Evolutionary conservation across 73 alveolate species (phyloP).

Genomic region (Uronychia binucleata): DNA sequence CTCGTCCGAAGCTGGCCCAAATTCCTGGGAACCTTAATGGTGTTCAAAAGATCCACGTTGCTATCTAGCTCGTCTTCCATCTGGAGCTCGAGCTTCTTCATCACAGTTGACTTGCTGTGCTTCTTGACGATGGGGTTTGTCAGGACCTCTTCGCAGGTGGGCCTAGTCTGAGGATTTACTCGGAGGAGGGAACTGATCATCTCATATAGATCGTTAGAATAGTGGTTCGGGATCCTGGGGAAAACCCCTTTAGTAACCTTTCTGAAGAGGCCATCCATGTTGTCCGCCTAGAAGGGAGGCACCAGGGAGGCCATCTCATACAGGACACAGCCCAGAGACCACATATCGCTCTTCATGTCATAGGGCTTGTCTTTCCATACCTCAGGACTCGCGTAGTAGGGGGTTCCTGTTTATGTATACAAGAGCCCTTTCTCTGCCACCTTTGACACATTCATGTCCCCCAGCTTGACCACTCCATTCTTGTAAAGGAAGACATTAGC

Average conservation of each 20-base stretch:
- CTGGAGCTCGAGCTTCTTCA: not conserved
- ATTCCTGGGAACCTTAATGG: constrained; percentile 56
- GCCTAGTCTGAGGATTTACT: constrained; percentile 35
- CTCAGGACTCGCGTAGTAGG: constrained; percentile 75
- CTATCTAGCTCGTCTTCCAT: not conserved
- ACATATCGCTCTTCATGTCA: constrained; percentile 60
- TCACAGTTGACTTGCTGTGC: constrained; percentile 10
- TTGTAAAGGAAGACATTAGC: constrained; percentile 74
- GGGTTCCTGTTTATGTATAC: constrained; percentile 68
- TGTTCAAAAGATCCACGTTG: constrained; percentile 16
- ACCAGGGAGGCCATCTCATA: constrained; percentile 72
- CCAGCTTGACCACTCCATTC: constrained; percentile 71
- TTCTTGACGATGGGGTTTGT: constrained; percentile 40
- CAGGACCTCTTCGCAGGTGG: constrained; percentile 52
- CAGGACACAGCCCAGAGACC: constrained; percentile 75
- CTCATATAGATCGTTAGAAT: constrained; percentile 30
- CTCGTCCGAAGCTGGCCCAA: constrained; percentile 24
- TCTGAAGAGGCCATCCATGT: constrained; percentile 55
- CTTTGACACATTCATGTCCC: constrained; percentile 79
- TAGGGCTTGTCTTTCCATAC: constrained; percentile 74
- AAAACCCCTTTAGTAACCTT: constrained; percentile 65
- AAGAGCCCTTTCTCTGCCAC: constrained; percentile 77
- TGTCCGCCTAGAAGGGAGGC: constrained; percentile 73
- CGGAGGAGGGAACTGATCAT: constrained; percentile 48
- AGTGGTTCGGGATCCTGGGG: constrained; percentile 49